Base-by-base conservation (phyloP, 176 grass and related monocot species). In the Oryza meridionalis region DNA sequence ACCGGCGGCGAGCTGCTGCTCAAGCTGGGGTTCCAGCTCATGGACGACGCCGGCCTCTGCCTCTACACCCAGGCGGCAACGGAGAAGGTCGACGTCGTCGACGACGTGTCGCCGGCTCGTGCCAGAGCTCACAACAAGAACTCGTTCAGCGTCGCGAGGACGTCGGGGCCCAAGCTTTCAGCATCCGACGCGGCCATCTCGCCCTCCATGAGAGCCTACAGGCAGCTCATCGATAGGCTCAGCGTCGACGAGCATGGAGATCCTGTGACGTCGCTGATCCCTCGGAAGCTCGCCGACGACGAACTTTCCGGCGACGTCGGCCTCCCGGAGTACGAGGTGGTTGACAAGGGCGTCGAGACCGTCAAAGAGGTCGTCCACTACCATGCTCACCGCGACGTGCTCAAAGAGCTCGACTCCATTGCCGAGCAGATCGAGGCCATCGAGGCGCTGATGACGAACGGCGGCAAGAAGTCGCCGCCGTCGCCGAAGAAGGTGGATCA, bases 1-100 rank as follows among this genome's bases (percentile, higher is more conserved):
- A 21, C 64, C n/a, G 90, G 96, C 24, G 91, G 89, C 11, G 81
- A 94, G 70, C 81, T 99, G 58, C 27, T 86, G 14, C 78, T 96
- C 70, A 95, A 73, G 67, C 82, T 99, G 29, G 87, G 89, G 62
- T 92, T 96, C 11, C 96, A 99, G 84, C 92, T 99, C 74, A 96
- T 99, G 93, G 93, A 90, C 0, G 88, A 95, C 27, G 84, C 87
- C 0, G 82, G 83, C 42, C 71, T 90, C 47, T 84, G 80, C 29
- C 84, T 95, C 40, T 92, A 95, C 80, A 85, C 62, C 35, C 88
- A 87, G 15, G 69, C 74, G 15, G 69, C 74, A 19, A 82, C 22
- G 9, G 81, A 61, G 13, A 69, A 51, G 14, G 66, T n/a, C 49
- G 19, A n/a, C 2, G 50, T 53, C 81, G 66, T 9, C 49, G 19